A percentile compares a stretch with the other conserved stretches of the same genome.
These are phyloP conservation scores for Trichoderma asperellum DNA, from an alignment of 2,329 filamentous ascomycete species.

Conservation along the genomic window DNA sequence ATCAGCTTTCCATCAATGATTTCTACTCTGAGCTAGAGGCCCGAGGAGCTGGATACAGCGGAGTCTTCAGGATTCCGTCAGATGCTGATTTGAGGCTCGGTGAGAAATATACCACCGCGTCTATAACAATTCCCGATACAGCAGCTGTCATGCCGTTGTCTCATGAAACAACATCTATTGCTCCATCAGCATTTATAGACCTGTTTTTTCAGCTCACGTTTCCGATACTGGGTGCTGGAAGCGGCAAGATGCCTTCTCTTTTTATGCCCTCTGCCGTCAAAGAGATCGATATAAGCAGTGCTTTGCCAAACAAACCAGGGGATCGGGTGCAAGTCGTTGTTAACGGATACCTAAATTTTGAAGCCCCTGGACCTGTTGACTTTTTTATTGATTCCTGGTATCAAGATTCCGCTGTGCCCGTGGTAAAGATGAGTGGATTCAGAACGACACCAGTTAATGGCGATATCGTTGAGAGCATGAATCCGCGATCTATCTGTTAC, in stretches of 20 bases:
- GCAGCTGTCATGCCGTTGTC: constrained; percentile 49
- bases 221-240: constrained; percentile 44
- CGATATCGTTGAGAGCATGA: constrained; percentile 33
- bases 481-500: constrained; percentile 46
- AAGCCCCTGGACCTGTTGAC: constrained; percentile 39
- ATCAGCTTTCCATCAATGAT: constrained; percentile 27
- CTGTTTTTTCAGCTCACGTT: constrained; percentile 48
- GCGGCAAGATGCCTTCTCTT: constrained; percentile 38
- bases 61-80: constrained; percentile 33
- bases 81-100: constrained; percentile 28
- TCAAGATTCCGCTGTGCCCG: constrained; percentile 35
- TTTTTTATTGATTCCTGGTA: constrained; percentile 43
- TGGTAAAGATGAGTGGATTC: constrained; percentile 45
- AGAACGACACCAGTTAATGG: constrained; percentile 49
- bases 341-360: constrained; percentile 34
- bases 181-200: constrained; percentile 54
- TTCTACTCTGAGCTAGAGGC: constrained; percentile 38
- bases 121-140: constrained; percentile 50
- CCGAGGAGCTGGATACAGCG: constrained; percentile 37
- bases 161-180: constrained; percentile 48
- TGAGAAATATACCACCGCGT: constrained; percentile 32
- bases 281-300: constrained; percentile 38
- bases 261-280: constrained; percentile 45
- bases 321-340: constrained; percentile 38
- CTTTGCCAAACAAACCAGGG: constrained; percentile 36